A percentile compares a stretch with the other conserved stretches of the same genome.
phyloP scores from a whole-genome alignment of 495 filamentous ascomycete genomes.

The Lasiosphaeria ovina region DNA sequence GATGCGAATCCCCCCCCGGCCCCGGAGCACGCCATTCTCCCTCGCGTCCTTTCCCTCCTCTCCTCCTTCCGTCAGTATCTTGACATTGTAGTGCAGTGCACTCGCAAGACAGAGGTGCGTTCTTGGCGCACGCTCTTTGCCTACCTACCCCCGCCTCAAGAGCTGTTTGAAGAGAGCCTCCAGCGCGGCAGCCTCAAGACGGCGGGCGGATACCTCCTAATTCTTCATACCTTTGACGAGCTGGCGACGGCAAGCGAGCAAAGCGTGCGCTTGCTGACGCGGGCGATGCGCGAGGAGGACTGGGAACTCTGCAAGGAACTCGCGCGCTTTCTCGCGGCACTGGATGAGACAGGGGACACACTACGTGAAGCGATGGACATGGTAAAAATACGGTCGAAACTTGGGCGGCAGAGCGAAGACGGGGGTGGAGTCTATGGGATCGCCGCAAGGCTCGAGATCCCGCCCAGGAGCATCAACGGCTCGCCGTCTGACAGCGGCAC shows the following conservation, averaged over 20 bases:
- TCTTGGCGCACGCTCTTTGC: slow-evolving; percentile 93
- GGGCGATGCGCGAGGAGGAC: slow-evolving; percentile 79
- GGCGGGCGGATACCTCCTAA: slow-evolving; percentile 92
- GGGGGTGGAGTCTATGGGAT: slow-evolving; percentile 41
- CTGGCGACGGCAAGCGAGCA: slow-evolving; percentile 73
- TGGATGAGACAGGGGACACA: slow-evolving; percentile 83
- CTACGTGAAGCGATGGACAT: slow-evolving; percentile 74
- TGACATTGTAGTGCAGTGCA: slow-evolving; percentile 95
- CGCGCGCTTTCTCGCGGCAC: slow-evolving; percentile 85
- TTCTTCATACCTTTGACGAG: slow-evolving; percentile 91
- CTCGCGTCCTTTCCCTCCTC: slow-evolving; percentile 82
- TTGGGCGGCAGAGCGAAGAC: slow-evolving; percentile 34
- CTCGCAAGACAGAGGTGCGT: slow-evolving; percentile 92
- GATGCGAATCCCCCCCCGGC: slow-evolving; percentile 62
- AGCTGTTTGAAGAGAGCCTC: slow-evolving; percentile 89
- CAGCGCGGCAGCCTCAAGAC: slow-evolving; percentile 85
- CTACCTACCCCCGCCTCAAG: slow-evolving; percentile 82
- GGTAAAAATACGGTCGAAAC: slow-evolving; percentile 56
- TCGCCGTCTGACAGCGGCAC: slow-evolving; percentile 15
- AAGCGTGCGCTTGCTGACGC: slow-evolving; percentile 75
- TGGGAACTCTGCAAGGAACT: slow-evolving; percentile 98
- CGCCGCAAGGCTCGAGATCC: slow-evolving; percentile 51
- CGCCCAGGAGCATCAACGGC: slow-evolving; percentile 38
- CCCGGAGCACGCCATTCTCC: slow-evolving; percentile 72
- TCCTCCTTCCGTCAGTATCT: slow-evolving; percentile 87